phyloP scores from a whole-genome alignment of 2,329 filamentous ascomycete genomes.

The Hymenoscyphus linearis region DNA sequence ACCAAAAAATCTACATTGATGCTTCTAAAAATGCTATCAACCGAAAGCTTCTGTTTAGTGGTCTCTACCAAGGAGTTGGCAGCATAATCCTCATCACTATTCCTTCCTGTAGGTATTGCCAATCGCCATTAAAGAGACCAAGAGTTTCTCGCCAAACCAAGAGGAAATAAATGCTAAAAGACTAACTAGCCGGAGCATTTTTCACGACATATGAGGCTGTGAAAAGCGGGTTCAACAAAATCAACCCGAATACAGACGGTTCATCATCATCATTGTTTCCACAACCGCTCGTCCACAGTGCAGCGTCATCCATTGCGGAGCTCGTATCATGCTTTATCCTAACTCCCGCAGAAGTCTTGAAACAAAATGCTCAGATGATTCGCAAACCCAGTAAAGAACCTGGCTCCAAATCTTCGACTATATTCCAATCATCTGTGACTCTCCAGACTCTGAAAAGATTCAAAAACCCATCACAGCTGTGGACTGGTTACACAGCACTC shows the following conservation, averaged over 20 bases:
- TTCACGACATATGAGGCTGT: conserved; percentile 83
- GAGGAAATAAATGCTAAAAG: conserved; percentile 15
- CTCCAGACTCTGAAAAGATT: conserved; percentile 53
- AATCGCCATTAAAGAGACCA: not conserved
- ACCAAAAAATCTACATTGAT: conserved; percentile 60
- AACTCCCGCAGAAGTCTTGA: conserved; percentile 84
- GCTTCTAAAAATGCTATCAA: conserved; percentile 48
- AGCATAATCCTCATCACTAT: conserved; percentile 80
- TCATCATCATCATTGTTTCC: conserved; percentile 64
- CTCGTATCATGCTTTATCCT: conserved; percentile 81
- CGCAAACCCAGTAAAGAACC: conserved; percentile 30
- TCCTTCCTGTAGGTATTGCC: conserved; percentile 63
- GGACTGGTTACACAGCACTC: conserved; percentile 72
- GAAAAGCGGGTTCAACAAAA: conserved; percentile 57
- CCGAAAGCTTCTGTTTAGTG: conserved; percentile 55
- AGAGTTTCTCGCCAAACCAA: not conserved
- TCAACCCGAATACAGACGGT: conserved; percentile 37
- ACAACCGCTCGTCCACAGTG: conserved; percentile 63
- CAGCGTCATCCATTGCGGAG: conserved; percentile 72
- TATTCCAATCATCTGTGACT: conserved; percentile 45
- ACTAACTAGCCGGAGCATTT: conserved; percentile 67
- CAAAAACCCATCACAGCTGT: conserved; percentile 50
- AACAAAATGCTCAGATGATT: conserved; percentile 90
- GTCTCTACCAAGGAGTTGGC: conserved; percentile 82
- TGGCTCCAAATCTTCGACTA: conserved; percentile 34